A percentile compares a stretch with the other conserved stretches of the same genome.
Evolutionary conservation across 1,284 basidiomycete species (phyloP).

Genomic region (Pseudozyma hubeiensis): DNA sequence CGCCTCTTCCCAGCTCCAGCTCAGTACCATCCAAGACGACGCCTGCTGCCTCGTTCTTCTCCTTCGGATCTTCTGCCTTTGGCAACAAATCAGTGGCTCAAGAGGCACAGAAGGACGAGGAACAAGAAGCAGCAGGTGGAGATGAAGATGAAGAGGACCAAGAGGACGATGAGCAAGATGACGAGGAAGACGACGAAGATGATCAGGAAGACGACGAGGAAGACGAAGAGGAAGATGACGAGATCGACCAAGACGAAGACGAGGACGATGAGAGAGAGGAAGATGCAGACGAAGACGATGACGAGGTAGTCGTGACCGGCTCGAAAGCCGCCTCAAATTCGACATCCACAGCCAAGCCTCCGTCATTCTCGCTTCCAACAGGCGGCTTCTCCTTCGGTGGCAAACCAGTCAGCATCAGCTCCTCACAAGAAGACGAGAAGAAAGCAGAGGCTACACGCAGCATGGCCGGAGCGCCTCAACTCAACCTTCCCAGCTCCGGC

Average conservation of each 20-base stretch:
- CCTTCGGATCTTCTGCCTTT: conserved; percentile 17
- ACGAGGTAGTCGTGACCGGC: conserved; percentile 23
- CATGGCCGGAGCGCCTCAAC: conserved; percentile 39
- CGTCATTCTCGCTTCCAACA: conserved; percentile 34
- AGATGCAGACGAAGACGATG: conserved; percentile 27
- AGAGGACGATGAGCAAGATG: conserved; percentile 20
- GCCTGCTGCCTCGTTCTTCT: conserved; percentile 22
- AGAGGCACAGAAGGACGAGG: conserved; percentile 5
- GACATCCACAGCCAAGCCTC: conserved; percentile 14
- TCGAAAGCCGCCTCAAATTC: conserved; percentile 19
- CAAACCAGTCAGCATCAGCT: conserved; percentile 18
- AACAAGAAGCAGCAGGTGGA: conserved; percentile 6
- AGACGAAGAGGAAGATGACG: conserved; percentile 19
- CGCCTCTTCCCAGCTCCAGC: conserved; percentile 17
- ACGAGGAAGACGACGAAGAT: conserved; percentile 21
- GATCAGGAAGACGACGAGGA: conserved; percentile 22
- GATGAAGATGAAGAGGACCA: conserved; percentile 14
- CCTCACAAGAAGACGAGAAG: conserved; percentile 19
- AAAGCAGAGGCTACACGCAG: conserved; percentile 37
- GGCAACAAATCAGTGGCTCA: neutral
- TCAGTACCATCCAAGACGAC: conserved; percentile 5
- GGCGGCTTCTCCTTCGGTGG: conserved; percentile 50
- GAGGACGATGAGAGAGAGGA: conserved; percentile 8
- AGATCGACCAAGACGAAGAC: conserved; percentile 11
- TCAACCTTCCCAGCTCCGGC: conserved; percentile 18